phyloP scores from a whole-genome alignment of 139 green algal genomes.

The Chlamydomonas applanata region DNA sequence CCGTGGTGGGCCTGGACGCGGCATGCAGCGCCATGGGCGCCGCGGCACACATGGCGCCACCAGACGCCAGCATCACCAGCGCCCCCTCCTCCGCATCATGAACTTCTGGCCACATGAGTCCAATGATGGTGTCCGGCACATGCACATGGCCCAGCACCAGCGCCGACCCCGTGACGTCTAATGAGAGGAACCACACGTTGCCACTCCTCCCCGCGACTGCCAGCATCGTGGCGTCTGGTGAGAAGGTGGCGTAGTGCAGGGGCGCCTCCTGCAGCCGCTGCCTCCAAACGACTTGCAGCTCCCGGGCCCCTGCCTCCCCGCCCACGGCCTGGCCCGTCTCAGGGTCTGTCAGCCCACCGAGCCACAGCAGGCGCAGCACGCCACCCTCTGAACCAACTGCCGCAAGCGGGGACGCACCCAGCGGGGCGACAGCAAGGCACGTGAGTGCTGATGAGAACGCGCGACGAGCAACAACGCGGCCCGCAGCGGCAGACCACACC shows the following conservation, averaged over 20 bases:
- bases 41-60: constrained; percentile 19
- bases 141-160: constrained; percentile 19
- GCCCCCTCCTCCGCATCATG: constrained; percentile 19
- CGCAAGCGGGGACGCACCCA: constrained; percentile 9
- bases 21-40: constrained; percentile 16
- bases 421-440: not conserved
- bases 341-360: not conserved
- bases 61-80: constrained; percentile 22
- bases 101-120: constrained; percentile 23
- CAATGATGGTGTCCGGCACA: constrained; percentile 17
- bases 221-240: constrained; percentile 25
- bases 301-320: not conserved
- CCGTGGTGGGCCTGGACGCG: constrained; percentile 20
- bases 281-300: constrained; percentile 25
- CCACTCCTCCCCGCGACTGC: constrained; percentile 23
- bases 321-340: not conserved
- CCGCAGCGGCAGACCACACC: constrained; percentile 1
- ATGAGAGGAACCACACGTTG: constrained; percentile 20
- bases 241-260: constrained; percentile 20
- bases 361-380: constrained; percentile 38
- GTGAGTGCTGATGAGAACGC: constrained; percentile 24
- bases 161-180: constrained; percentile 6
- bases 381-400: constrained; percentile 44
- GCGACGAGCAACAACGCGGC: constrained; percentile 13
- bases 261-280: constrained; percentile 22